phyloP scores from a whole-genome alignment of 1,139 yeast species.

The Lodderomyces parapsilosis region DNA sequence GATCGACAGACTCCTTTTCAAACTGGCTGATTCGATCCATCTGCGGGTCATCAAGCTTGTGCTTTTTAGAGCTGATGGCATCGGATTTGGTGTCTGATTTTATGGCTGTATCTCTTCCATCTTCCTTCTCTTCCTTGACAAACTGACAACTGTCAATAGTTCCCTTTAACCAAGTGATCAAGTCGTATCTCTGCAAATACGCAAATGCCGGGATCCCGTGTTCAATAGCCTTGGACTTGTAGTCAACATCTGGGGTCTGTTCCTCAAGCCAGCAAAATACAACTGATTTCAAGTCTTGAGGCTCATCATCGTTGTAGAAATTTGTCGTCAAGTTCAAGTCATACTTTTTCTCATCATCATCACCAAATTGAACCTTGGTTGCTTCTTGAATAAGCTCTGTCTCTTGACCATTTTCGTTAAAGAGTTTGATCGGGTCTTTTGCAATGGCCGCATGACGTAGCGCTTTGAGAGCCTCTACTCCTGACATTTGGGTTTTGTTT shows the following conservation, averaged over 20 bases:
- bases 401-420: conserved; percentile 17
- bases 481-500: conserved; percentile 6
- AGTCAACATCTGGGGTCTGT: conserved; percentile 78
- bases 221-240: conserved; percentile 70
- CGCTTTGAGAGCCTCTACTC: conserved; percentile 14
- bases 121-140: conserved; percentile 27
- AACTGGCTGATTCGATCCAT: conserved; percentile 51
- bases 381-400: conserved; percentile 34
- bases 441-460: conserved; percentile 26
- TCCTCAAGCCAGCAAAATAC: conserved; percentile 80
- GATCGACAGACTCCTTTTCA: conserved; percentile 73
- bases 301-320: conserved; percentile 52
- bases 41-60: conserved; percentile 51
- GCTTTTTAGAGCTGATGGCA: conserved; percentile 18
- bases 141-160: conserved; percentile 57
- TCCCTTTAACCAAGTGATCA: conserved; percentile 79
- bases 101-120: conserved; percentile 9
- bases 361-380: conserved; percentile 33
- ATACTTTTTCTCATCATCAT: conserved; percentile 17
- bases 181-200: conserved; percentile 82
- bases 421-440: conserved; percentile 25
- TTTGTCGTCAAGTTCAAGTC: conserved; percentile 51
- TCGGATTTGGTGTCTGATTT: conserved; percentile 7
- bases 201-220: conserved; percentile 68
- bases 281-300: conserved; percentile 59